Base-by-base conservation (phyloP, 768 basidiomycete genomes). In the Russula sp. region DNA sequence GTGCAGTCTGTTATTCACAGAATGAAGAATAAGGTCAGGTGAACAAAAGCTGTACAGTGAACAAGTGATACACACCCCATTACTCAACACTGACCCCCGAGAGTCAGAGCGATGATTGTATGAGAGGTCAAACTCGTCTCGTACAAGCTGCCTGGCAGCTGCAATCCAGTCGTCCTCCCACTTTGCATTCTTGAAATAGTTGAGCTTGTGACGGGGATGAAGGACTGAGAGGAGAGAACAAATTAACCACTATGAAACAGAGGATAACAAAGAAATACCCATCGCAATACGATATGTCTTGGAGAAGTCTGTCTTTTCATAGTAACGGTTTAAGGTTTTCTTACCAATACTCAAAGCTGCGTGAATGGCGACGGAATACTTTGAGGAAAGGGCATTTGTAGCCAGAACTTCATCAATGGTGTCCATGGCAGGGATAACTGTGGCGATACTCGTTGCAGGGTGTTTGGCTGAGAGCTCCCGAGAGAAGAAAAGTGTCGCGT, bases 291-390 rank as follows among this genome's bases (percentile, higher is more conserved):
- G 58, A 61, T 74, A 78, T 3, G 73, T 67, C 7, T 75, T 65
- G 2, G 73, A 74, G 9, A 65, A 22, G 60, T 75, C 75, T 1
- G 73, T 75, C 22, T 59, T 49, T 10, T 54, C 20, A 61, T 78
- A 78, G 63, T 77, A 77, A 26, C 68, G 61, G 63, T 76, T 76
- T 8, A 78, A 61, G 1, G 72, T 73, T 26, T n/a, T 62, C 59
- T 75, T 75, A 20, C 68, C 73, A 22, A 76, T 65, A 20, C 62
- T 64, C 1, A 74, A 48, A 0, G 76, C 72, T 0, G 70, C 72
- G 44, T 65, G 66, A 46, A 77, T 73, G 13, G 75, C 26, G 2
- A 62, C 30, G 3, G 32, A 44, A 49, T 65, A 72, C 5, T n/a
- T 38, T 60, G 54, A 14, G 51, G 24, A 30, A 6, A 69, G 56